A percentile compares a stretch with the other conserved stretches of the same genome.
These are phyloP conservation scores for Pachyrhizus erosus DNA, from an alignment of 306 rosid genomes.

Conservation along the genomic window DNA sequence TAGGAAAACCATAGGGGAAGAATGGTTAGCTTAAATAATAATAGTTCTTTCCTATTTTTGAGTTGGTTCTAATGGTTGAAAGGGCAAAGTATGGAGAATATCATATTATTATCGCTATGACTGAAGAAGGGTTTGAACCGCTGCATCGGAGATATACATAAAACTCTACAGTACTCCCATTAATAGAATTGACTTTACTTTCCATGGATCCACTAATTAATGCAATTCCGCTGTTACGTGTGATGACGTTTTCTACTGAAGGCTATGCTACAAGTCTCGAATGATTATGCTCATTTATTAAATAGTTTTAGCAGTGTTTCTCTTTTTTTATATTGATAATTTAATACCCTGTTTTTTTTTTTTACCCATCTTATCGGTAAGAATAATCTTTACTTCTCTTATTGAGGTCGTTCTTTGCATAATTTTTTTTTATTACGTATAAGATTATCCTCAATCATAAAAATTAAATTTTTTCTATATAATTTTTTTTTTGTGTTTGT, in stretches of 20 bases:
- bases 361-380: background rate
- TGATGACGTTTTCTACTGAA: background rate
- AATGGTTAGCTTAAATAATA: background rate
- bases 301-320: background rate
- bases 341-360: background rate
- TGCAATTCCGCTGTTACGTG: background rate
- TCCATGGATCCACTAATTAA: background rate
- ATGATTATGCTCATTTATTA: background rate
- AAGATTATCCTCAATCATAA: background rate
- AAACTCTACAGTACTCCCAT: background rate
- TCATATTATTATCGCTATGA: background rate
- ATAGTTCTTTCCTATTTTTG: background rate
- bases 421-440: background rate
- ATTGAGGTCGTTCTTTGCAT: background rate
- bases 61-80: background rate
- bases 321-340: background rate
- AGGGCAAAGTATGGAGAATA: background rate
- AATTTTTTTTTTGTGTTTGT: too few species aligned
- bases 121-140: background rate
- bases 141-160: background rate
- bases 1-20: too few species aligned
- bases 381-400: background rate
- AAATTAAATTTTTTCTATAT: background rate
- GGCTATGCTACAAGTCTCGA: background rate
- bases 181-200: background rate